Evolutionary conservation across 2,329 filamentous ascomycete genomes (phyloP).

Genomic region (Drechslera avenae): DNA sequence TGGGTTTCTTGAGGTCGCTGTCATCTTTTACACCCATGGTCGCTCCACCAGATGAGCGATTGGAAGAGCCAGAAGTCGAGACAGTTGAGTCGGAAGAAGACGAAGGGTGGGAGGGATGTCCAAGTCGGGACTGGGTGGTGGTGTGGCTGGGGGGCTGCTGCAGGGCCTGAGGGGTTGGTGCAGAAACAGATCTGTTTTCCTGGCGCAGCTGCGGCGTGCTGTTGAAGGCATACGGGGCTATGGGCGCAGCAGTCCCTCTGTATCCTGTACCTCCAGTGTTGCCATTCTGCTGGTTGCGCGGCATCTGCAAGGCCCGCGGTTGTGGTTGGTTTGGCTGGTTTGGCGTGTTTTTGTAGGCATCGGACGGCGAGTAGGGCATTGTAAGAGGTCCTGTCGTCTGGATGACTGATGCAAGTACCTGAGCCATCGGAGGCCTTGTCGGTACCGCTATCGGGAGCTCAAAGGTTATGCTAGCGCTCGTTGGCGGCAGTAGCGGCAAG

Average conservation of each 20-base stretch:
- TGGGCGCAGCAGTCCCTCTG: slow-evolving; percentile 52
- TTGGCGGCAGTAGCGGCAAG: slow-evolving; percentile 21
- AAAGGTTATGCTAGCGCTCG: slow-evolving; percentile 24
- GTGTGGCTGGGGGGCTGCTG: slow-evolving; percentile 35
- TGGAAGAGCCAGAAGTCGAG: slow-evolving; percentile 58
- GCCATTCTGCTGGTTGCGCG: slow-evolving; percentile 52
- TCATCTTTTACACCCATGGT: slow-evolving; percentile 57
- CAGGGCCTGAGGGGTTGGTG: slow-evolving; percentile 53
- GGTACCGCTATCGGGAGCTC: slow-evolving; percentile 25
- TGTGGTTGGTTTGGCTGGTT: slow-evolving; percentile 45
- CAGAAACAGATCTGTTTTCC: slow-evolving; percentile 61
- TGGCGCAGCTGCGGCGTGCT: slow-evolving; percentile 60
- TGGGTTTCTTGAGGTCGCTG: slow-evolving; percentile 48
- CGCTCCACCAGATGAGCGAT: slow-evolving; percentile 49
- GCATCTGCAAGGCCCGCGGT: slow-evolving; percentile 49
- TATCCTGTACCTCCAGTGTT: slow-evolving; percentile 49
- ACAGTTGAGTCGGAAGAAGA: slow-evolving; percentile 51
- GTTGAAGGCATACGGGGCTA: slow-evolving; percentile 58
- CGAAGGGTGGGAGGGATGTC: slow-evolving; percentile 48
- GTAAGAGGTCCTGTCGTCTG: slow-evolving; percentile 55
- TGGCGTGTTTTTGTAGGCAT: slow-evolving; percentile 52
- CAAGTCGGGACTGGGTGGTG: slow-evolving; percentile 34
- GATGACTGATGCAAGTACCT: slow-evolving; percentile 55
- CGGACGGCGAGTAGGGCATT: slow-evolving; percentile 57
- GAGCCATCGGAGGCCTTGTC: slow-evolving; percentile 47